Percentiles rank a stretch among this genome's conserved stretches.
These are phyloP conservation scores for Colletotrichum tamarilloi DNA, from an alignment of 2,329 filamentous ascomycete genomes.

Conservation along the genomic window DNA sequence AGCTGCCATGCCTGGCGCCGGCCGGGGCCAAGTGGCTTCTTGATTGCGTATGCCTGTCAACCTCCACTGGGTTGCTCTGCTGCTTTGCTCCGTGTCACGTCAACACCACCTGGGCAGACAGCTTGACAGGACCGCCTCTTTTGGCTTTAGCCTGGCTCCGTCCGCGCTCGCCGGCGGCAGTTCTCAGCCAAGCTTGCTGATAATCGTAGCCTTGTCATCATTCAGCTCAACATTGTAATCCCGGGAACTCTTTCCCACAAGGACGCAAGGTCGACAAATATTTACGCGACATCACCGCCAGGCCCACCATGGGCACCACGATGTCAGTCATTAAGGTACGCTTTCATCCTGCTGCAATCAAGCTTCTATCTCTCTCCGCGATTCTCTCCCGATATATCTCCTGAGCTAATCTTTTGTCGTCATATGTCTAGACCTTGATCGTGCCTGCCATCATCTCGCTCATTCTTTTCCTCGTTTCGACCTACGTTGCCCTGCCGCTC, in stretches of 20 bases:
- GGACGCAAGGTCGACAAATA: not conserved
- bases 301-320: constrained; percentile 46
- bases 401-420: constrained; percentile 22
- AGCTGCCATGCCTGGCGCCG: constrained; percentile 7
- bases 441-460: constrained; percentile 78
- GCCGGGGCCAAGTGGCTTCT: constrained; percentile 22
- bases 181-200: constrained; percentile 11
- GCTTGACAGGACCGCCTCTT: constrained; percentile 21
- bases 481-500: constrained; percentile 73
- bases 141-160: constrained; percentile 17
- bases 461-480: constrained; percentile 73
- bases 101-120: constrained; percentile 2
- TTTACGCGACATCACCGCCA: not conserved
- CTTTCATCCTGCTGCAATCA: not conserved
- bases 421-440: constrained; percentile 69
- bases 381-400: not conserved
- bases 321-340: constrained; percentile 49
- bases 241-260: not conserved
- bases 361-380: constrained; percentile 39
- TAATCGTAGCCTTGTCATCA: not conserved
- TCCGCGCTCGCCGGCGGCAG: constrained; percentile 16
- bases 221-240: not conserved
- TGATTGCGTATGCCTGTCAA: constrained; percentile 17
- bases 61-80: constrained; percentile 3
- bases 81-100: constrained; percentile 26